Evolutionary conservation across 768 basidiomycete genomes (phyloP).

Genomic region (Wakefieldia striispora): DNA sequence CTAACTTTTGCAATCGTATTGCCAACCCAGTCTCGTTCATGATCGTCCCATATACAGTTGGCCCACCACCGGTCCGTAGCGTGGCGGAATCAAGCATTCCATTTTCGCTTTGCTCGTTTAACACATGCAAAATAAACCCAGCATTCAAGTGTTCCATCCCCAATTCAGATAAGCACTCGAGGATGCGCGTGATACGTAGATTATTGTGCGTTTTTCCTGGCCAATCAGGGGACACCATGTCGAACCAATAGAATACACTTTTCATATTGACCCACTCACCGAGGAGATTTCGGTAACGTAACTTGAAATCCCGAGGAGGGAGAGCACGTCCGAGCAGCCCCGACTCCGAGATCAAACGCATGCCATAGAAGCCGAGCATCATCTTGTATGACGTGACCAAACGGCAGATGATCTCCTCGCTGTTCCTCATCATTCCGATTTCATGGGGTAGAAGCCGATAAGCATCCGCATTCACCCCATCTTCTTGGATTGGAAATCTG

Average conservation of each 20-base stretch:
- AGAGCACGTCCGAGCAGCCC: constrained; percentile 56
- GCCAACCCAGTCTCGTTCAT: constrained; percentile 56
- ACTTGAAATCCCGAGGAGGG: constrained; percentile 47
- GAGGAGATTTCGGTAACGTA: constrained; percentile 62
- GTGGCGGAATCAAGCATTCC: constrained; percentile 47
- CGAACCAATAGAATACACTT: background rate
- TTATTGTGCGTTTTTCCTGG: constrained; percentile 74
- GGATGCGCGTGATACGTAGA: constrained; percentile 71
- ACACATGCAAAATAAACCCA: constrained; percentile 66
- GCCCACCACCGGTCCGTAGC: constrained; percentile 64
- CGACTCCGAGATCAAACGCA: constrained; percentile 57
- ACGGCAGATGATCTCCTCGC: constrained; percentile 46
- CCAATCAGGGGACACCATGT: background rate
- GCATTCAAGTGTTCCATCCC: constrained; percentile 63
- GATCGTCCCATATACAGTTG: constrained; percentile 64
- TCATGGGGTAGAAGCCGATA: constrained; percentile 70
- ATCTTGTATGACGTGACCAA: constrained; percentile 60
- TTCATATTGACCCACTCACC: constrained; percentile 43
- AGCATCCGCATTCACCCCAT: constrained; percentile 67
- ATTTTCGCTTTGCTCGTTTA: constrained; percentile 65
- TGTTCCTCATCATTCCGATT: constrained; percentile 51
- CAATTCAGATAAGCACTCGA: constrained; percentile 72
- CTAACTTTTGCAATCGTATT: constrained; percentile 52
- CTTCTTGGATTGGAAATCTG: constrained; percentile 73
- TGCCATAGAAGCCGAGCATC: constrained; percentile 82